Evolutionary conservation across 306 rosid genomes (phyloP).

Genomic region (Betula pendula): DNA sequence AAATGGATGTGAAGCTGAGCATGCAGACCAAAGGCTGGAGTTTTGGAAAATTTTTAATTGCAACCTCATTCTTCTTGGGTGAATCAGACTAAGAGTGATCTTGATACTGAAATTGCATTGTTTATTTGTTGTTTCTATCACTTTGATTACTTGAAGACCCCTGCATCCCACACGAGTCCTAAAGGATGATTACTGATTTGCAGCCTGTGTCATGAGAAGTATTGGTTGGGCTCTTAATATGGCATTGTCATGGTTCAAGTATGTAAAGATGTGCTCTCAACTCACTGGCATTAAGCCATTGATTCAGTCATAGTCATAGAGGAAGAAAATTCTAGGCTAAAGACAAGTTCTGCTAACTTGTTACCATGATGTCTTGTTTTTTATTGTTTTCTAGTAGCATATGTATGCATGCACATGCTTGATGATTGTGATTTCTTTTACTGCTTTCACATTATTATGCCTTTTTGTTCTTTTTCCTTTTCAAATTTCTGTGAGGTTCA

Average conservation of each 20-base stretch:
- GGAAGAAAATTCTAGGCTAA: neutral
- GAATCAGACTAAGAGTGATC: neutral
- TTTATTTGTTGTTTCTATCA: neutral
- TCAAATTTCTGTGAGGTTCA: neutral
- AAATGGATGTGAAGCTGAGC: too few relatives aligned
- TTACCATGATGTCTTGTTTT: conserved; percentile 3
- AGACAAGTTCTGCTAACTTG: neutral
- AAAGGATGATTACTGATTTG: neutral
- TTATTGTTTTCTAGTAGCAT: neutral
- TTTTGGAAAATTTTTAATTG: neutral
- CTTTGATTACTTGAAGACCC: neutral
- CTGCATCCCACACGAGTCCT: neutral
- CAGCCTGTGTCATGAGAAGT: too few relatives aligned
- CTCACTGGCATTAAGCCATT: neutral
- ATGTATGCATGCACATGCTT: neutral
- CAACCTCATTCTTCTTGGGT: neutral
- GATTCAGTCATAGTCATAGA: neutral
- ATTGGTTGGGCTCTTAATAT: too few relatives aligned
- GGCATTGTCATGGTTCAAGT: too few relatives aligned
- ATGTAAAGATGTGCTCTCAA: too few relatives aligned
- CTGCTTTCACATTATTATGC: neutral
- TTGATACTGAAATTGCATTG: neutral
- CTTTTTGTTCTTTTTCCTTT: neutral
- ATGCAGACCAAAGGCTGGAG: neutral
- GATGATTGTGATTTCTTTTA: neutral